Evolutionary conservation across 2,329 filamentous ascomycete species (phyloP), one percentile per base, ranked within the genome.

Genomic region (Lanzia echinophila): DNA sequence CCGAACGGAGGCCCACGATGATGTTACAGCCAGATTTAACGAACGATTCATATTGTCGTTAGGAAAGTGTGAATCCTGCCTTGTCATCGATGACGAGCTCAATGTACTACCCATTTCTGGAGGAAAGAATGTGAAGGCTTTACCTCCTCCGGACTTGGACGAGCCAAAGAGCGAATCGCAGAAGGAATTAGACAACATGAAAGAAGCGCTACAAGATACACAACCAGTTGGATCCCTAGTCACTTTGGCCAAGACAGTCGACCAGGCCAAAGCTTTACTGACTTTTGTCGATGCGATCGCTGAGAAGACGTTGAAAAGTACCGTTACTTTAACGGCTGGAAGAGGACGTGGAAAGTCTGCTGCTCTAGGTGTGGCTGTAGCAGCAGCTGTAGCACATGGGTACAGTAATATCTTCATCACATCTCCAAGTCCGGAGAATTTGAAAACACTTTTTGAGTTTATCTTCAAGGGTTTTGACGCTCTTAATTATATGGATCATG

Each of bases 341-440:
- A 84, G 94, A 83, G 94, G 94, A 70, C 86, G 94, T 65, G 94
- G 94, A 72, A 99, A 99, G 73, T 99, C 94, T 19, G 95, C 94
- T 17, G 94, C 94, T 24, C 80, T 99, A 65, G 94, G 94, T 72
- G 86, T 99, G 49, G 90, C 94, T 3, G 87, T 99, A 42, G 94
- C 94, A 3, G 90, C 94, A 2, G 95, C 95, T 1, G 82, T 99
- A 43, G 92, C 94, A 1, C 88, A 97, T 68, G 94, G 94, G 24
- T 99, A 99, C 72, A 96, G 90, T 75, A 99, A 99, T 70, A 96
- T 99, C 65, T 99, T 99, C 73, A 96, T 99, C 68, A 99, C 94
- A 1, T 97, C 92, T 1, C 92, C 92, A 0, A 96, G 90, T 57
- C 94, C 94, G 0, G 95, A 99, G 73, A 99, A 99, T 72, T 78